phyloP scores from a whole-genome alignment of 768 basidiomycete species.

The Russula sp. region DNA sequence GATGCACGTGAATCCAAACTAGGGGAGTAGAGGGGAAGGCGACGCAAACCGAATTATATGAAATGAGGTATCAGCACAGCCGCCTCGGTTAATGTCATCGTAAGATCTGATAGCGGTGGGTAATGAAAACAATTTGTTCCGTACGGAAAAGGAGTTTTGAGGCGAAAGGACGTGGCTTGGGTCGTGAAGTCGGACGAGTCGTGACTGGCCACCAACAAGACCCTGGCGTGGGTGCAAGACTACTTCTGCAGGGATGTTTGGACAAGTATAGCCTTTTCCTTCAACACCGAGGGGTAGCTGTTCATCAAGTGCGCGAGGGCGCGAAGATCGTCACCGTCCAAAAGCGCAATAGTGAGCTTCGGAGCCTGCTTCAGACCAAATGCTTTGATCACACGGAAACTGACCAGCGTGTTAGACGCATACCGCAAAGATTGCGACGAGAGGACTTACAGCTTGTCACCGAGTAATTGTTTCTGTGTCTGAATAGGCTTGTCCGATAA shows the following conservation, averaged over 20 bases:
- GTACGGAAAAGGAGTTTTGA: constrained; percentile 1
- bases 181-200: not conserved
- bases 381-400: constrained; percentile 59
- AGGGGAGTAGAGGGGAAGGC: not conserved
- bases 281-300: constrained; percentile 75
- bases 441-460: constrained; percentile 61
- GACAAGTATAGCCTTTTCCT: constrained; percentile 39
- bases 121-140: constrained; percentile 6
- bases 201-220: not conserved
- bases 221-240: not conserved
- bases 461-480: constrained; percentile 77
- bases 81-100: not conserved
- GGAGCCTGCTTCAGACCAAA: constrained; percentile 83
- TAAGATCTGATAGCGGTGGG: constrained; percentile 6
- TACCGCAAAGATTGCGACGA: constrained; percentile 18
- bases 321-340: constrained; percentile 82
- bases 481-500: constrained; percentile 63
- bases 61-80: constrained; percentile 20
- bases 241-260: constrained; percentile 17
- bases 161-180: not conserved
- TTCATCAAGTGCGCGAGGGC: constrained; percentile 83
- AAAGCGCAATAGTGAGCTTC: constrained; percentile 74
- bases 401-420: not conserved
- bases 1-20: constrained; percentile 12
- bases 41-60: constrained; percentile 9